These are phyloP conservation scores for Biscogniauxia mediterranea DNA, from an alignment of 2,329 filamentous ascomycete species.

Conservation along the genomic window DNA sequence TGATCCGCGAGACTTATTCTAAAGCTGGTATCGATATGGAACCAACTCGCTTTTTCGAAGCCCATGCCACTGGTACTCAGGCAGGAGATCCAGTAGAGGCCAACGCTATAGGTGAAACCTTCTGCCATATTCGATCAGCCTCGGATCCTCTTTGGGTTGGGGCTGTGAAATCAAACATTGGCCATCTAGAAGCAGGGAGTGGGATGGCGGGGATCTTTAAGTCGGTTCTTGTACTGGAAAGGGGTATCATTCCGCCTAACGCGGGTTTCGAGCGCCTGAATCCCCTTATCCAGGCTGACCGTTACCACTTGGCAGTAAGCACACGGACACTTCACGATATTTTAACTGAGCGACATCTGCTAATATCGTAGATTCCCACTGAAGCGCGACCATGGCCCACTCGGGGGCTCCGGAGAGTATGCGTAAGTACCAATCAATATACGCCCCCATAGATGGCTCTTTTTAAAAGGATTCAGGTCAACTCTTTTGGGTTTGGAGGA, in stretches of 20 bases:
- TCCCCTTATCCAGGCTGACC: too few relatives aligned
- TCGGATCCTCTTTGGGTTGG: conserved; percentile 34
- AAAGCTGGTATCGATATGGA: conserved; percentile 6
- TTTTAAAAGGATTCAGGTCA: too few relatives aligned
- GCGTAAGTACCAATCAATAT: too few relatives aligned
- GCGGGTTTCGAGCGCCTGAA: conserved; percentile 31
- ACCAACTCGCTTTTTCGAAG: conserved; percentile 38
- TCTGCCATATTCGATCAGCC: conserved; percentile 28
- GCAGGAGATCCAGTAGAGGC: conserved; percentile 48
- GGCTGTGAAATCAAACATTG: conserved; percentile 39
- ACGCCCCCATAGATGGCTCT: too few relatives aligned
- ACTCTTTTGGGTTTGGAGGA: background rate
- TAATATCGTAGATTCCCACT: background rate
- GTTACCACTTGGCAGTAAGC: too few relatives aligned
- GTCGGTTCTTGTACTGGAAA: conserved; percentile 30
- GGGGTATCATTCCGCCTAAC: conserved; percentile 33
- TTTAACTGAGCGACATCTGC: background rate
- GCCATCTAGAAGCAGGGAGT: conserved; percentile 35
- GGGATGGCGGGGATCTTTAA: conserved; percentile 36
- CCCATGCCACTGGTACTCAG: conserved; percentile 47
- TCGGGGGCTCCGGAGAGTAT: background rate
- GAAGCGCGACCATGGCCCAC: background rate
- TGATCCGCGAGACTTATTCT: conserved; percentile 30
- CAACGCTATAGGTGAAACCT: conserved; percentile 37
- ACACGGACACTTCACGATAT: too few relatives aligned